Conservation (phyloP, 306 rosid species). For the Erythrophleum fordii region DNA sequence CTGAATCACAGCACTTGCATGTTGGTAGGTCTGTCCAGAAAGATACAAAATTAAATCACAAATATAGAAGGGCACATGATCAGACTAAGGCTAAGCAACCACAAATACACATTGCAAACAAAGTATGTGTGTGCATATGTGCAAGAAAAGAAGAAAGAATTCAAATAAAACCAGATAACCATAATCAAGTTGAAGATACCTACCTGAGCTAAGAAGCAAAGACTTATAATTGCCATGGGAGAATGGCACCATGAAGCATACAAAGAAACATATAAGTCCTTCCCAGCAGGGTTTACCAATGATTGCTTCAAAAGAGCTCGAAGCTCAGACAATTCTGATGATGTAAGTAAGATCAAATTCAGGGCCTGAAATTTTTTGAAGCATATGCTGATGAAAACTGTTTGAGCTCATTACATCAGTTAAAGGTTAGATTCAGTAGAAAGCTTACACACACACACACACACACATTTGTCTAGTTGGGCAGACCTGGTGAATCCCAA, state of each 20-base stretch:
- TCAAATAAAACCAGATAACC: slow-evolving; percentile 26
- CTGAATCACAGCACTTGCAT: slow-evolving; percentile 85
- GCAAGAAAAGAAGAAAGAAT: slow-evolving; percentile 2
- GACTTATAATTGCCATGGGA: slow-evolving; percentile 97
- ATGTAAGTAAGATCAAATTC: slow-evolving; percentile 97
- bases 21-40: slow-evolving; percentile 83
- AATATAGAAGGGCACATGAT: slow-evolving; percentile 14
- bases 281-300: slow-evolving; percentile 78
- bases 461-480: slow-evolving; percentile 20
- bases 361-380: slow-evolving; percentile 65
- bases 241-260: slow-evolving; percentile 99
- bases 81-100: slow-evolving; percentile 29
- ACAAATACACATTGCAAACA: slow-evolving; percentile 22
- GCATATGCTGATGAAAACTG: slow-evolving; percentile 28
- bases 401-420: background rate
- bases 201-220: slow-evolving; percentile 96
- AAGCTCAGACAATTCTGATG: slow-evolving; percentile 83
- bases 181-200: slow-evolving; percentile 39
- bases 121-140: background rate
- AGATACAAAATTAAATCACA: slow-evolving; percentile 38
- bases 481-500: slow-evolving; percentile 10
- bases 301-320: slow-evolving; percentile 84
- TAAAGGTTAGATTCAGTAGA: slow-evolving; percentile 17
- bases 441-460: background rate
- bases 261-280: slow-evolving; percentile 82